phyloP scores from a whole-genome alignment of 2,329 filamentous ascomycete species.

The Aspergillus nomiae region DNA sequence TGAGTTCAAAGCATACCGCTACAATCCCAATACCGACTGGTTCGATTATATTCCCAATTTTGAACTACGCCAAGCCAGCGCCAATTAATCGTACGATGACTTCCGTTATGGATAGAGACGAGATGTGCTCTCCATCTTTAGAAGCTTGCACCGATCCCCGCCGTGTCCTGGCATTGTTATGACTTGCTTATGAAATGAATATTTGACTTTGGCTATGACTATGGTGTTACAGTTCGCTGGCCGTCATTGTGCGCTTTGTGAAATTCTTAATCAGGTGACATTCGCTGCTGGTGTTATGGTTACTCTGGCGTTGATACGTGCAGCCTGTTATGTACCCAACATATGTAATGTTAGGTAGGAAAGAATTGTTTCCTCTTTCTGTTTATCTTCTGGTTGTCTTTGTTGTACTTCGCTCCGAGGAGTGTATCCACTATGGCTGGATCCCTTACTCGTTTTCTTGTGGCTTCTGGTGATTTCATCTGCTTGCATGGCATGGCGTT shows the following conservation, averaged over 20 bases:
- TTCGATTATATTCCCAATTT: constrained; percentile 89
- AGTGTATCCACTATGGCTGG: not conserved
- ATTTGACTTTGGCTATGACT: constrained; percentile 1
- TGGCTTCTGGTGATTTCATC: not conserved
- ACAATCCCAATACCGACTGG: constrained; percentile 74
- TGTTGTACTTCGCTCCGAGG: not conserved
- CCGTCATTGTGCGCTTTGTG: not conserved
- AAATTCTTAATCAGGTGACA: not conserved
- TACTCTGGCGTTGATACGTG: not conserved
- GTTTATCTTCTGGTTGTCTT: not conserved
- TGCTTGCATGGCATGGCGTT: constrained; percentile 1
- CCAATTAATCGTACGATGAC: constrained; percentile 19
- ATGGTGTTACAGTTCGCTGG: constrained; percentile 1
- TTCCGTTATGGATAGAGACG: not conserved
- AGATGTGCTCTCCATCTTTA: not conserved
- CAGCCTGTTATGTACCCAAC: not conserved
- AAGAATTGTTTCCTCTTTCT: not conserved
- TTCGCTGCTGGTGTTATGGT: not conserved
- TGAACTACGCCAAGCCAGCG: constrained; percentile 59
- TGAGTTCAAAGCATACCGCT: constrained; percentile 93
- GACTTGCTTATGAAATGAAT: constrained; percentile 4
- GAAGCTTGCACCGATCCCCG: not conserved
- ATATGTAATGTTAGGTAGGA: not conserved
- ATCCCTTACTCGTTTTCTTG: constrained; percentile 1
- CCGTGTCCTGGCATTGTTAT: not conserved